Evolutionary conservation across 2,329 filamentous ascomycete genomes (phyloP), one percentile per base, ranked within the genome.

Genomic region (Exserohilum rostratum): DNA sequence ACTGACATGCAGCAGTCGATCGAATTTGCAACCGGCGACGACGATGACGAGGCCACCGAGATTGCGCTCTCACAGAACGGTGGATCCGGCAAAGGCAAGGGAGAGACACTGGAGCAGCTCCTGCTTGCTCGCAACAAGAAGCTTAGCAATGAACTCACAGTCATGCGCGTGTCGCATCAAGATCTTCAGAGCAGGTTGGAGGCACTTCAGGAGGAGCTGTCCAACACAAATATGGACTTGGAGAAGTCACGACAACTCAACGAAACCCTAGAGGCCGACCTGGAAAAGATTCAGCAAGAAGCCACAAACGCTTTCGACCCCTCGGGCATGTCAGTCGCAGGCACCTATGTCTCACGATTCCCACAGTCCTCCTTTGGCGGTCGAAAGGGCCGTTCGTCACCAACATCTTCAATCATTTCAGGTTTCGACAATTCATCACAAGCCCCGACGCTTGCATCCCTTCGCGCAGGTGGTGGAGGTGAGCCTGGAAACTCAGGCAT

Each of bases 341-440:
- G 93, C 35, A 98, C 93, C 3, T 96, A 96, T 73, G 85, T 87
- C 46, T 93, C 90, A 18, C 86, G 90, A 44, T 90, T 92, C 68
- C 88, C 90, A 2, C 87, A 86, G 63, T 87, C 90, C 11, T 78
- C 79, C 3, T 81, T 79, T 54, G 67, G 60, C 3, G 71, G 69
- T 6, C 78, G 85, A 15, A 84, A 90, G 44, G 85, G 87, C 66
- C 86, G 89, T 27, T 85, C 89, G 13, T 98, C 95, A 2, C 96
- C 95, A 0, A 98, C 95, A 1, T 98, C 93, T 3, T 98, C 93
- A 17, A 98, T 99, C 67, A 98, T 99, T 67, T 97, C 93, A 56
- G 95, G 95, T n/a, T 92, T 97, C 70, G 90, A 96, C 54, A 67
- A 70, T 46, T 54, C 64, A 6, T 65, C 67, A 3, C 66, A 67